phyloP scores from a whole-genome alignment of 192 early-diverging fungal genomes.

The Paraglomus brasilianum region DNA sequence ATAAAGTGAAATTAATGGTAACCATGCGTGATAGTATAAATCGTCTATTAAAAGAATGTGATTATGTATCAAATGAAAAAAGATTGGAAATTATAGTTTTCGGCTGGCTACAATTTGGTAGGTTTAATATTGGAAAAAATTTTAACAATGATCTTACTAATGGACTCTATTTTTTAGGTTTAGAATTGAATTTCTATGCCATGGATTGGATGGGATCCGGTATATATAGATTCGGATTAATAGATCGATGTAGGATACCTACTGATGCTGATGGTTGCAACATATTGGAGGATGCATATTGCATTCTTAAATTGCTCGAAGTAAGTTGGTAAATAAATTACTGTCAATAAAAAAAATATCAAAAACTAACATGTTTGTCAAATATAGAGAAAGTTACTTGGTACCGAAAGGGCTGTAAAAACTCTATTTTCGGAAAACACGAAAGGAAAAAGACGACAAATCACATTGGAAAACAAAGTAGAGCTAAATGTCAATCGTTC shows the following conservation, averaged over 20 bases:
- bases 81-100: slow-evolving; percentile 5
- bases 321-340: slow-evolving; percentile 6
- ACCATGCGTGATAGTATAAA: slow-evolving; percentile 8
- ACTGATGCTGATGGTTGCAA: background rate
- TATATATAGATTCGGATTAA: slow-evolving; percentile 5
- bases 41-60: slow-evolving; percentile 12
- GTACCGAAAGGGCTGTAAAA: background rate
- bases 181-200: slow-evolving; percentile 21
- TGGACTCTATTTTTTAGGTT: slow-evolving; percentile 10
- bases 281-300: slow-evolving; percentile 14
- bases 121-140: slow-evolving; percentile 15
- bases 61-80: slow-evolving; percentile 5
- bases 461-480: background rate
- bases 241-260: slow-evolving; percentile 15
- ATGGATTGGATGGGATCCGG: slow-evolving; percentile 4
- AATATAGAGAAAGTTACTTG: slow-evolving; percentile 12
- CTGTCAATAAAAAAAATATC: background rate
- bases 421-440: slow-evolving; percentile 3
- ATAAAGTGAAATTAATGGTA: slow-evolving; percentile 21
- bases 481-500: background rate
- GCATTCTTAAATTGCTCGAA: slow-evolving; percentile 12
- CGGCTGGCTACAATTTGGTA: slow-evolving; percentile 22
- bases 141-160: slow-evolving; percentile 6
- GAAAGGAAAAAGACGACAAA: slow-evolving; percentile 5
- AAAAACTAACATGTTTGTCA: background rate